These are phyloP conservation scores for Trichosanthes cucumerina DNA, from an alignment of 306 rosid species.

Conservation along the genomic window DNA sequence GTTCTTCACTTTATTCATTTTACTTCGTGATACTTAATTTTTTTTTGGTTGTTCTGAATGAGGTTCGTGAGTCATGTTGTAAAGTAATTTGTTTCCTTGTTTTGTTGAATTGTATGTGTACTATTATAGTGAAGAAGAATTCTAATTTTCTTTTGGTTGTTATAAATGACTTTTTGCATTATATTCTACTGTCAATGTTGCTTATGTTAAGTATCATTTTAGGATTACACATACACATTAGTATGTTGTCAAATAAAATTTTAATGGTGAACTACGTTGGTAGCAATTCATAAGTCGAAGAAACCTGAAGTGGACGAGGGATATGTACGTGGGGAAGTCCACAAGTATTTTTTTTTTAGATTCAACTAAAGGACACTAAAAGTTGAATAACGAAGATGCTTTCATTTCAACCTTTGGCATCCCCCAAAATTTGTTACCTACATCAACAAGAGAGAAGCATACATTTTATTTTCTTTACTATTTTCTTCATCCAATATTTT, in stretches of 20 bases:
- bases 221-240: not conserved
- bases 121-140: not conserved
- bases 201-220: not conserved
- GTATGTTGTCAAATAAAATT: not conserved
- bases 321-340: not conserved
- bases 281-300: not conserved
- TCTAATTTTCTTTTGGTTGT: not conserved
- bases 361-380: not conserved
- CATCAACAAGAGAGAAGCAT: not conserved
- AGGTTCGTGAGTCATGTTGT: not conserved
- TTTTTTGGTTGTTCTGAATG: not conserved
- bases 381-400: not conserved
- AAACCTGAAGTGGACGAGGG: not conserved
- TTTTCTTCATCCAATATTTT: not conserved
- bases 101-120: not conserved
- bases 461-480: not conserved
- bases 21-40: not conserved
- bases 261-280: not conserved
- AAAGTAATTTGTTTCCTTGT: not conserved
- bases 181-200: not conserved
- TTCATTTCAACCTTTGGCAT: not conserved
- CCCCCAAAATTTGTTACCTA: not conserved
- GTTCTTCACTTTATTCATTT: not conserved
- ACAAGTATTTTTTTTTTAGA: not conserved
- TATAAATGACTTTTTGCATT: not conserved